phyloP scores from a whole-genome alignment of 352 stramenopile species.

The Pythium rhizo-oryzae region DNA sequence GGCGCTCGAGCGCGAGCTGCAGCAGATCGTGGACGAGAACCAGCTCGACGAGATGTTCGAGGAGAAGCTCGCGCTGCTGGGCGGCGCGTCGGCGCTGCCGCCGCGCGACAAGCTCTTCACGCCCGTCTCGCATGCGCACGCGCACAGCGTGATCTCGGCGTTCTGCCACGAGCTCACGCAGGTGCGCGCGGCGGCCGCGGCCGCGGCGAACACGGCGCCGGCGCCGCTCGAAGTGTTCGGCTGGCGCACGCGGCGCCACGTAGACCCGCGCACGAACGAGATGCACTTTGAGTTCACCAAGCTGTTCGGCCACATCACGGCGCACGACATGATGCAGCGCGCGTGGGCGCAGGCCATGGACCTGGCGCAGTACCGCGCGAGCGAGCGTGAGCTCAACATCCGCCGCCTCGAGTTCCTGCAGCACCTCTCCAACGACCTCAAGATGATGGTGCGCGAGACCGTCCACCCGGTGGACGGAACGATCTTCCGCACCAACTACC shows the following conservation, averaged over 20 bases:
- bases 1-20: constrained; percentile 17
- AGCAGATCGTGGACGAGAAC: constrained; percentile 29
- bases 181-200: constrained; percentile 15
- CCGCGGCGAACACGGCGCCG: background rate
- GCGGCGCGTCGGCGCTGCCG: background rate
- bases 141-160: constrained; percentile 14
- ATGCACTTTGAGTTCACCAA: constrained; percentile 50
- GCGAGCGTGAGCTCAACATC: constrained; percentile 27
- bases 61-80: constrained; percentile 42
- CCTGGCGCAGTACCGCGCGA: constrained; percentile 22
- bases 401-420: constrained; percentile 42
- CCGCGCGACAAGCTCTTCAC: constrained; percentile 18
- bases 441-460: constrained; percentile 40
- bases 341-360: constrained; percentile 36
- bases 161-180: constrained; percentile 31
- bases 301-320: constrained; percentile 33
- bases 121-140: constrained; percentile 18
- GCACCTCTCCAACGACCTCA: constrained; percentile 31
- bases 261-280: constrained; percentile 36
- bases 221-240: constrained; percentile 37
- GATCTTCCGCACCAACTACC: constrained; percentile 43
- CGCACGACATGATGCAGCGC: constrained; percentile 29
- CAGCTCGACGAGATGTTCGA: constrained; percentile 34
- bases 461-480: constrained; percentile 35
- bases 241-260: constrained; percentile 39